Conservation (phyloP, 805 yeast species). For the Saturnispora serradocipensis region DNA sequence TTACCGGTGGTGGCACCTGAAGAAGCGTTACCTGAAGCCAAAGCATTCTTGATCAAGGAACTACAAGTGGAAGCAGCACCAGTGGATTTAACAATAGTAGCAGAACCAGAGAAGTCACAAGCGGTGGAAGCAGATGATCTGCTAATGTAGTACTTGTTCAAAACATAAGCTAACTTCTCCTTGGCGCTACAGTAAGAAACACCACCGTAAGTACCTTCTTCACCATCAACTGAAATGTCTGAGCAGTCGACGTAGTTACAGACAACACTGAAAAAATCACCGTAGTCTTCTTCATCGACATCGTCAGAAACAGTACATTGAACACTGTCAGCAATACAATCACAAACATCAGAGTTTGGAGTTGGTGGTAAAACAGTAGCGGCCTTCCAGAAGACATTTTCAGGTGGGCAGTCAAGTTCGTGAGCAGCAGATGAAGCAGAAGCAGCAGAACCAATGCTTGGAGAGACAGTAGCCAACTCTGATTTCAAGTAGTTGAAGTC, state of each 20-base stretch:
- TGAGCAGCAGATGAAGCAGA: conserved; percentile 31
- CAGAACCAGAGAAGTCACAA: conserved; percentile 67
- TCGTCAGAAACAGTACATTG: conserved; percentile 49
- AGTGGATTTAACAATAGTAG: conserved; percentile 40
- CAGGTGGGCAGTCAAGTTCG: conserved; percentile 38
- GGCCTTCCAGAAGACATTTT: conserved; percentile 56
- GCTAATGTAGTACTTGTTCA: conserved; percentile 52
- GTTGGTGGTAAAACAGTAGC: conserved; percentile 66
- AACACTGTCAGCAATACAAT: conserved; percentile 46
- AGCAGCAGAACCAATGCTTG: conserved; percentile 34
- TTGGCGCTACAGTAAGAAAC: conserved; percentile 63
- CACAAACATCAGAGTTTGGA: conserved; percentile 58
- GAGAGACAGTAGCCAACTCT: conserved; percentile 44
- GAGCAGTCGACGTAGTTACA: conserved; percentile 54
- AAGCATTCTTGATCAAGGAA: conserved; percentile 27
- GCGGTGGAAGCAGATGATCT: conserved; percentile 40
- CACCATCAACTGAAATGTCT: conserved; percentile 53
- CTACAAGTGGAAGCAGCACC: conserved; percentile 34
- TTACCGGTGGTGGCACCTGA: conserved; percentile 19
- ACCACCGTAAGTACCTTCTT: conserved; percentile 61
- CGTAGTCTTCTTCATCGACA: conserved; percentile 48
- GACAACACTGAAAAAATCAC: conserved; percentile 45
- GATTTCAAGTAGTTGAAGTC: conserved; percentile 53
- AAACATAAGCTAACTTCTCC: conserved; percentile 57
- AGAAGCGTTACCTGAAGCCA: conserved; percentile 19